Percentiles rank a stretch among this genome's conserved stretches.
These are phyloP conservation scores for Castanopsis chinensis DNA, from an alignment of 306 rosid species.

Conservation along the genomic window DNA sequence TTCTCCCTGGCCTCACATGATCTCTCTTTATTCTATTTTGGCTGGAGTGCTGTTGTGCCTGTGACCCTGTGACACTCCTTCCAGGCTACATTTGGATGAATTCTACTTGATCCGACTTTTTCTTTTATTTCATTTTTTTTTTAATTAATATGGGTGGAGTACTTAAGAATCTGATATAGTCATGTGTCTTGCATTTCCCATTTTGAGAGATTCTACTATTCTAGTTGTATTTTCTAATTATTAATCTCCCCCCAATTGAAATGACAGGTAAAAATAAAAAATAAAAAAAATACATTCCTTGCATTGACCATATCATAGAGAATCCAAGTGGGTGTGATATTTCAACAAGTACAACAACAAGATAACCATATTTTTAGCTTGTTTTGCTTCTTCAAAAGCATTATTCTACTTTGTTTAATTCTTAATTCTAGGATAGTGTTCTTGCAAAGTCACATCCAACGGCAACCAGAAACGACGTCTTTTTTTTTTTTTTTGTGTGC, in stretches of 20 bases:
- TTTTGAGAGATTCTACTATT: conserved; percentile 23
- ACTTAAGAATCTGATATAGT: conserved; percentile 1
- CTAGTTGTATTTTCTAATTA: background rate
- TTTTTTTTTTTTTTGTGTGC: background rate
- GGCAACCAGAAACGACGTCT: background rate
- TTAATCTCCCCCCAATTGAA: conserved; percentile 15
- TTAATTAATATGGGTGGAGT: background rate
- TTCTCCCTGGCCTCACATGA: conserved; percentile 1
- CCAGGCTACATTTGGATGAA: conserved; percentile 10
- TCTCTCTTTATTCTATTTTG: conserved; percentile 15
- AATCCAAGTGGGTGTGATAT: background rate
- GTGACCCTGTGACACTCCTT: background rate
- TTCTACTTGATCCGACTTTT: background rate
- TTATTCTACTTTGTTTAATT: background rate
- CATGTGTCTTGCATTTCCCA: background rate
- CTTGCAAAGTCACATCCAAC: background rate
- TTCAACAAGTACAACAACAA: background rate
- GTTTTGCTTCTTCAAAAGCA: conserved; percentile 9
- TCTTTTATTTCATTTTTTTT: background rate
- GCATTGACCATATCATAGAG: background rate
- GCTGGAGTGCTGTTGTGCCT: background rate
- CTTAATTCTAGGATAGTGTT: background rate
- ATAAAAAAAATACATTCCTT: background rate
- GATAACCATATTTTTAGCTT: background rate
- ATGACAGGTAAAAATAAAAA: background rate